Percentiles rank a stretch among this genome's conserved stretches.
These are phyloP conservation scores for Epicoccum nigrum DNA, from an alignment of 2,329 filamentous ascomycete genomes.

Conservation along the genomic window DNA sequence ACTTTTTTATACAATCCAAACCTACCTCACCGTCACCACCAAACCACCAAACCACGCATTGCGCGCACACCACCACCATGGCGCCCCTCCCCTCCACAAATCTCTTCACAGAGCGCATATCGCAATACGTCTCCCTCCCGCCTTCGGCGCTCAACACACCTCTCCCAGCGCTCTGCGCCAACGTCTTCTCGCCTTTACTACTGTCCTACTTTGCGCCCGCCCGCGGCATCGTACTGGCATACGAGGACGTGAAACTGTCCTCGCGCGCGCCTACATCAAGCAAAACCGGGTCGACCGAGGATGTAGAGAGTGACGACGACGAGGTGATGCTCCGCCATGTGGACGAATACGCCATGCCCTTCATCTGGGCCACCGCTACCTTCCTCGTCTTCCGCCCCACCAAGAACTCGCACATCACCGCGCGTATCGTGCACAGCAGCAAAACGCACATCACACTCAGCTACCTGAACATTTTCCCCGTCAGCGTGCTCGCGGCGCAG, in stretches of 20 bases:
- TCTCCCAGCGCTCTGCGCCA: slow-evolving; percentile 72
- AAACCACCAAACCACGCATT: neutral
- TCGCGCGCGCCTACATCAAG: slow-evolving; percentile 53
- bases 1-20: neutral
- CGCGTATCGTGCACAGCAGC: slow-evolving; percentile 82
- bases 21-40: neutral
- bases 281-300: neutral
- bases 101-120: slow-evolving; percentile 79
- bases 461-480: slow-evolving; percentile 91
- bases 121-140: slow-evolving; percentile 78
- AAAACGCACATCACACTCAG: slow-evolving; percentile 88
- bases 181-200: slow-evolving; percentile 75
- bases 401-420: slow-evolving; percentile 76
- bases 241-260: slow-evolving; percentile 71
- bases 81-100: slow-evolving; percentile 47
- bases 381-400: slow-evolving; percentile 82
- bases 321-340: slow-evolving; percentile 30
- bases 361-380: slow-evolving; percentile 86
- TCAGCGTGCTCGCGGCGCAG: slow-evolving; percentile 77
- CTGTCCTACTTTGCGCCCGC: slow-evolving; percentile 78
- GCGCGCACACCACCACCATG: slow-evolving; percentile 24
- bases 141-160: slow-evolving; percentile 73
- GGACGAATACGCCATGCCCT: slow-evolving; percentile 81
- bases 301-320: neutral
- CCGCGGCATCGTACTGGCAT: slow-evolving; percentile 75